A percentile compares a stretch with the other conserved stretches of the same genome.
These are phyloP conservation scores for Pyrenopolyporus hunteri DNA, from an alignment of 495 filamentous ascomycete species.

Conservation along the genomic window DNA sequence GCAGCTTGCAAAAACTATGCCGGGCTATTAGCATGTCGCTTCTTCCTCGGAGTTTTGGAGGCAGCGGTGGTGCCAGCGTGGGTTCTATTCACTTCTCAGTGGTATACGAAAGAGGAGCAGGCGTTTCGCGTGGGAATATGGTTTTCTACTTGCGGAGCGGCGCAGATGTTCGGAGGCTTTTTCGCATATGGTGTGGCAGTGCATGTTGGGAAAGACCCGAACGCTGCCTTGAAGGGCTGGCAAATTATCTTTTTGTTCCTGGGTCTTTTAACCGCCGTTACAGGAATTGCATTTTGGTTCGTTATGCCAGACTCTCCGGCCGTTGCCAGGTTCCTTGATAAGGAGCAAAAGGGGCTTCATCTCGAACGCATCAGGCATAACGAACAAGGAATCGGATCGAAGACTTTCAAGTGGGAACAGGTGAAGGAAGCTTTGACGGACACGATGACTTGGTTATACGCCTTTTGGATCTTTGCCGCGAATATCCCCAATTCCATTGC, in stretches of 20 bases:
- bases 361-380: conserved; percentile 67
- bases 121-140: conserved; percentile 64
- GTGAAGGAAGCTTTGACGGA: conserved; percentile 61
- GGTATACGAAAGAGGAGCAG: conserved; percentile 68
- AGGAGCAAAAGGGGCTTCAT: conserved; percentile 63
- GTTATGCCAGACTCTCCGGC: conserved; percentile 72
- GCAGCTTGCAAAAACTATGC: conserved; percentile 51
- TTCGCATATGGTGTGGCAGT: conserved; percentile 69
- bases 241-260: conserved; percentile 72
- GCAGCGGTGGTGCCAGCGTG: conserved; percentile 68
- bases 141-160: conserved; percentile 67
- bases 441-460: conserved; percentile 59
- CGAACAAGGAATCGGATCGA: conserved; percentile 72
- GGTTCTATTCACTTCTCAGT: conserved; percentile 65
- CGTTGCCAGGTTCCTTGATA: conserved; percentile 68
- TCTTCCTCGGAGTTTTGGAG: conserved; percentile 66
- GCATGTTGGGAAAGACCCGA: conserved; percentile 55
- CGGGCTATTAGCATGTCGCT: conserved; percentile 61
- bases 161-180: conserved; percentile 66
- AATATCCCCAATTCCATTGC: conserved; percentile 62
- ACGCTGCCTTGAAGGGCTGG: conserved; percentile 63
- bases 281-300: conserved; percentile 67
- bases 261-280: conserved; percentile 62
- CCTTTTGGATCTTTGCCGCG: conserved; percentile 64
- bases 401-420: conserved; percentile 69